A percentile compares a stretch with the other conserved stretches of the same genome.
phyloP scores from a whole-genome alignment of 495 filamentous ascomycete genomes.

The Xeromyces bisporus region DNA sequence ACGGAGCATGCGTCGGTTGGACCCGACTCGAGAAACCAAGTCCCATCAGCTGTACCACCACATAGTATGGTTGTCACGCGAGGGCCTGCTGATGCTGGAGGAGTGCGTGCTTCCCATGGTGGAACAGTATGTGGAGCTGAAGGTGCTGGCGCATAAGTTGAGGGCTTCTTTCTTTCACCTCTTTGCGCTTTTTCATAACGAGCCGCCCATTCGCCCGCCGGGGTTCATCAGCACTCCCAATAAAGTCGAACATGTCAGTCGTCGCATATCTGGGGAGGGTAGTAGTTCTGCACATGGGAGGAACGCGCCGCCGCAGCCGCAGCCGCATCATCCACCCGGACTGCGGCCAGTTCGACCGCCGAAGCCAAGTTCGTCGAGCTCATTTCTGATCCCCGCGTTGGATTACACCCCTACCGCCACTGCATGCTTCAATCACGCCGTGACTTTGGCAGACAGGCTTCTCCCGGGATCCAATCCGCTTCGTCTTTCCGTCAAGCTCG shows the following conservation, averaged over 20 bases:
- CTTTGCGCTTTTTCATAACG: slow-evolving; percentile 89
- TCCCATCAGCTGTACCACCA: slow-evolving; percentile 71
- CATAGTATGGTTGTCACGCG: slow-evolving; percentile 89
- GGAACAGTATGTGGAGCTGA: slow-evolving; percentile 50
- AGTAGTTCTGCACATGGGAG: background rate
- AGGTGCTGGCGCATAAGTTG: slow-evolving; percentile 79
- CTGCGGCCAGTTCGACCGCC: slow-evolving; percentile 31
- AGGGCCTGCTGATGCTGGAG: slow-evolving; percentile 75
- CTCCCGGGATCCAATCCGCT: slow-evolving; percentile 82
- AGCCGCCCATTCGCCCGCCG: slow-evolving; percentile 36
- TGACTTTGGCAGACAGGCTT: slow-evolving; percentile 50
- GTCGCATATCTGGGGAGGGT: background rate
- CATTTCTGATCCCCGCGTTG: slow-evolving; percentile 62
- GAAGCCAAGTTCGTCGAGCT: slow-evolving; percentile 30
- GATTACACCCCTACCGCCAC: slow-evolving; percentile 75
- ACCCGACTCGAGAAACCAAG: slow-evolving; percentile 61
- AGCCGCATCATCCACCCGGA: slow-evolving; percentile 21
- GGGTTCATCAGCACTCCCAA: slow-evolving; percentile 20
- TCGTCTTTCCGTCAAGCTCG: slow-evolving; percentile 76
- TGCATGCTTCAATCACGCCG: slow-evolving; percentile 63
- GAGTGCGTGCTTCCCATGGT: slow-evolving; percentile 73
- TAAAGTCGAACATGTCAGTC: slow-evolving; percentile 9
- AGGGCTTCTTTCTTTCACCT: slow-evolving; percentile 91
- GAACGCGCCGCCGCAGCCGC: slow-evolving; percentile 9
- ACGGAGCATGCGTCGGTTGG: slow-evolving; percentile 65